Conservation (phyloP, 108 stramenopile genomes). For the Stephanodiscus minutulus region DNA sequence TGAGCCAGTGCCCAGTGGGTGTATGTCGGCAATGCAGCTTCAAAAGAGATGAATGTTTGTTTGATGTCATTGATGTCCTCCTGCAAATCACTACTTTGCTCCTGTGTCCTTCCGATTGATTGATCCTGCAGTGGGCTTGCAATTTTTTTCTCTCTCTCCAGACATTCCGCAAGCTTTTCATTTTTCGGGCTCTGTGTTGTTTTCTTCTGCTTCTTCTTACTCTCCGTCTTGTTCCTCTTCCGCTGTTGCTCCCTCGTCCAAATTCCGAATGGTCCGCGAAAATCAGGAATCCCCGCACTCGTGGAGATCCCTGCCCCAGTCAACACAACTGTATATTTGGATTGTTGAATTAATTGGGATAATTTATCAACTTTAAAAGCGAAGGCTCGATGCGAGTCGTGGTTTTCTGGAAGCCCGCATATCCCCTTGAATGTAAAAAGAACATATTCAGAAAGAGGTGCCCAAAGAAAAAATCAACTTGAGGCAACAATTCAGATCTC, state of each 20-base stretch:
- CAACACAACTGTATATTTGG: slow-evolving; percentile 70
- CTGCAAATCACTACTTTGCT: not conserved
- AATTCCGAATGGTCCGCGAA: slow-evolving; percentile 93
- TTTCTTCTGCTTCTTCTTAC: not conserved
- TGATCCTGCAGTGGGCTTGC: not conserved
- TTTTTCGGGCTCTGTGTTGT: slow-evolving; percentile 13
- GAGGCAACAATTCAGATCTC: not conserved
- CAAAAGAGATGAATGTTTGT: slow-evolving; percentile 49
- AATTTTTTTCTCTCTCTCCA: slow-evolving; percentile 11
- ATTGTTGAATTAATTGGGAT: slow-evolving; percentile 49
- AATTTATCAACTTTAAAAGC: slow-evolving; percentile 60
- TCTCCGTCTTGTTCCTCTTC: slow-evolving; percentile 23
- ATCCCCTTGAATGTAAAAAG: slow-evolving; percentile 58
- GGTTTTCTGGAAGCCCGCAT: slow-evolving; percentile 83
- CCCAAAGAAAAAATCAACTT: not conserved
- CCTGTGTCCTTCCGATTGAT: too few relatives aligned
- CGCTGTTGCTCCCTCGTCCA: slow-evolving; percentile 80
- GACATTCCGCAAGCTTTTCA: slow-evolving; percentile 1
- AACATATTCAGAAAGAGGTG: not conserved
- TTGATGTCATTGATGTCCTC: slow-evolving; percentile 7
- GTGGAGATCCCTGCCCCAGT: slow-evolving; percentile 97
- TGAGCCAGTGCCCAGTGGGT: slow-evolving; percentile 79
- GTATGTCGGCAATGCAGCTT: slow-evolving; percentile 66
- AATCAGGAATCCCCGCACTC: slow-evolving; percentile 94
- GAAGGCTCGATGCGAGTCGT: slow-evolving; percentile 64